phyloP scores from a whole-genome alignment of 1,284 basidiomycete genomes.

The Schizopora paradoxa region DNA sequence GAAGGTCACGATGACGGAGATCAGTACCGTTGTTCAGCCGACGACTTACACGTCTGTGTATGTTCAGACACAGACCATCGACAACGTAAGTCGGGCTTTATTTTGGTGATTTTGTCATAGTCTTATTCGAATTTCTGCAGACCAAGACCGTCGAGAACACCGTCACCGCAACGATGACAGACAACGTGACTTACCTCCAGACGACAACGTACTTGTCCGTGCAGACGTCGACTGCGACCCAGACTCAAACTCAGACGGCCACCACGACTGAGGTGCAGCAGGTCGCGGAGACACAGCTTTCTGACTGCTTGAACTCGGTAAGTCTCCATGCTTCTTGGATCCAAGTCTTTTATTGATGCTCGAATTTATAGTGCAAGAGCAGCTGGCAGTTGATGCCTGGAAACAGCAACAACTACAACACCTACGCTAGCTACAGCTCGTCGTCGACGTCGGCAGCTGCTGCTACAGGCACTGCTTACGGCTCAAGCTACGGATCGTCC shows the following conservation, averaged over 20 bases:
- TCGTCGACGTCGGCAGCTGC: conserved; percentile 17
- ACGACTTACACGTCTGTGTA: conserved; percentile 40
- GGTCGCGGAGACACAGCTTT: conserved; percentile 42
- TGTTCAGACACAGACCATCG: conserved; percentile 38
- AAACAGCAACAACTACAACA: conserved; percentile 48
- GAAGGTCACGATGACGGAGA: conserved; percentile 39
- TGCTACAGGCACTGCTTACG: conserved; percentile 9
- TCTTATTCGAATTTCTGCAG: conserved; percentile 21
- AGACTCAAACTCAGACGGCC: conserved; percentile 32
- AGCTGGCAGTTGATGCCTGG: conserved; percentile 45
- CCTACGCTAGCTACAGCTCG: conserved; percentile 35
- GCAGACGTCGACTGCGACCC: conserved; percentile 28
- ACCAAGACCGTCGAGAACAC: conserved; percentile 49
- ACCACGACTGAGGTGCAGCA: conserved; percentile 42
- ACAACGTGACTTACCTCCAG: conserved; percentile 31
- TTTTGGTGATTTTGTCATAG: not conserved
- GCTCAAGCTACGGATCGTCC: conserved; percentile 4
- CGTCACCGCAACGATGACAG: conserved; percentile 41
- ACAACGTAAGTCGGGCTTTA: conserved; percentile 32
- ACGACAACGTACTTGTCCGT: conserved; percentile 40
- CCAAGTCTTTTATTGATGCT: not conserved
- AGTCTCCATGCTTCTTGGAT: conserved; percentile 19
- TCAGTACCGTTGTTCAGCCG: conserved; percentile 38
- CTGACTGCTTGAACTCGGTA: conserved; percentile 48
- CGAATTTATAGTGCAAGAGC: conserved; percentile 47